A percentile compares a stretch with the other conserved stretches of the same genome.
These are phyloP conservation scores for Linum lewisii DNA, from an alignment of 345 rosid genomes.

Conservation along the genomic window DNA sequence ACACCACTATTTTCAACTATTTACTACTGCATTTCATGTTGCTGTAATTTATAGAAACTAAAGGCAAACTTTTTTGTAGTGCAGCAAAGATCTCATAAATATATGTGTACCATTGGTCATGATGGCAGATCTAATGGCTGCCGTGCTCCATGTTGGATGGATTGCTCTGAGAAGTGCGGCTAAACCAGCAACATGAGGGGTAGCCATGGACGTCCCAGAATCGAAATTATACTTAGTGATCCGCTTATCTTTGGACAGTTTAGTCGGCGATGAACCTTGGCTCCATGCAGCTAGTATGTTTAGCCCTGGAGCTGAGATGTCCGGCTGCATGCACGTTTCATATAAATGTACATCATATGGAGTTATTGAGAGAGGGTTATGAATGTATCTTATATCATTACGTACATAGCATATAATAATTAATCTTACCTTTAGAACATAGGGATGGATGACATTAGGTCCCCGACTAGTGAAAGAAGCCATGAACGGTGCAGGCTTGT, in stretches of 20 bases:
- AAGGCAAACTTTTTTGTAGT: no score
- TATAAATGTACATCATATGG: no score
- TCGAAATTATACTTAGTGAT: conserved; percentile 30
- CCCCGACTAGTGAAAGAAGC: conserved; percentile 67
- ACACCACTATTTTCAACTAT: no score
- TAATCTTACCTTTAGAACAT: conserved; percentile 55
- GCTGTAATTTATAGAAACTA: no score
- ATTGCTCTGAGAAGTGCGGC: conserved; percentile 67
- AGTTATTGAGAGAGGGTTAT: no score
- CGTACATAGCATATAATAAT: background rate
- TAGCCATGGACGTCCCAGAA: conserved; percentile 90
- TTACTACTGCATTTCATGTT: no score
- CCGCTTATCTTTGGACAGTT: conserved; percentile 33
- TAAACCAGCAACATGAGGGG: conserved; percentile 78
- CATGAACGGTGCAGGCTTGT: conserved; percentile 53
- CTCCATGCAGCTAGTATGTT: conserved; percentile 85
- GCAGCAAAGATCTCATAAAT: no score
- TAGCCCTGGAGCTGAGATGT: conserved; percentile 70
- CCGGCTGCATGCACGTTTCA: conserved; percentile 36
- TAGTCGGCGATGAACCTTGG: conserved; percentile 37
- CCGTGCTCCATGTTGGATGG: conserved; percentile 72
- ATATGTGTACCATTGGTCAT: conserved; percentile 40
- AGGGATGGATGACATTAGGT: conserved; percentile 47
- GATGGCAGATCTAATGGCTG: conserved; percentile 78
- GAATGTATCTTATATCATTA: no score